A percentile compares a stretch with the other conserved stretches of the same genome.
Conservation (phyloP, 2,329 filamentous ascomycete genomes). For the Cytospora piceae region DNA sequence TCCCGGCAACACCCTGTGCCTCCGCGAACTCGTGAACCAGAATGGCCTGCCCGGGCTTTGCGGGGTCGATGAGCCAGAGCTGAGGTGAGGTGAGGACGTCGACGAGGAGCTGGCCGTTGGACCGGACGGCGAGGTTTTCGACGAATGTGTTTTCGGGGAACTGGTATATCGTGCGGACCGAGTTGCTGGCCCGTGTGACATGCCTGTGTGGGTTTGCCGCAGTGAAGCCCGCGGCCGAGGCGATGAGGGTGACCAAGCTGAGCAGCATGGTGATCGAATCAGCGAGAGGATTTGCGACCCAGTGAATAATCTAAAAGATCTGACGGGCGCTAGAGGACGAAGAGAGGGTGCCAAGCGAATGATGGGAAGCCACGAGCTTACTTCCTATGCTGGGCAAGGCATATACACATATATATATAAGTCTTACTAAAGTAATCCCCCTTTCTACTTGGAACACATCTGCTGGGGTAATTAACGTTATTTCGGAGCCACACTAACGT, state of each 20-base stretch:
- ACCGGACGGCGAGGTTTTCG: conserved; percentile 44
- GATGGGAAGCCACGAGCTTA: neutral
- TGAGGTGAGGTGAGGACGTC: conserved; percentile 38
- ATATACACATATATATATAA: neutral
- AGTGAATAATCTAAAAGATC: neutral
- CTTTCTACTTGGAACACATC: neutral
- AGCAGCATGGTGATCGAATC: neutral
- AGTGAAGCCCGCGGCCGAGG: neutral
- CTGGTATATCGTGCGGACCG: conserved; percentile 17
- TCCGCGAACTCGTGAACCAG: conserved; percentile 38
- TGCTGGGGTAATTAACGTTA: neutral
- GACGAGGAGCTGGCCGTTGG: conserved; percentile 44
- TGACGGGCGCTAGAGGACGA: neutral
- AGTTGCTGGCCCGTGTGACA: neutral
- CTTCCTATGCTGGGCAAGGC: neutral
- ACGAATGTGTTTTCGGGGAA: conserved; percentile 27
- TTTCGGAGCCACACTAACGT: neutral
- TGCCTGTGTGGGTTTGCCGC: neutral
- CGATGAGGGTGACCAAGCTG: neutral
- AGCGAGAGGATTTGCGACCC: neutral
- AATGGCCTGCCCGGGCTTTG: conserved; percentile 29
- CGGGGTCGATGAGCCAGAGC: conserved; percentile 41
- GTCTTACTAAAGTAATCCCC: neutral
- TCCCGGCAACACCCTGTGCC: conserved; percentile 38
- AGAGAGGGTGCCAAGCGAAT: neutral